Base-by-base conservation (phyloP, 345 rosid species). In the Corymbia maculata region DNA sequence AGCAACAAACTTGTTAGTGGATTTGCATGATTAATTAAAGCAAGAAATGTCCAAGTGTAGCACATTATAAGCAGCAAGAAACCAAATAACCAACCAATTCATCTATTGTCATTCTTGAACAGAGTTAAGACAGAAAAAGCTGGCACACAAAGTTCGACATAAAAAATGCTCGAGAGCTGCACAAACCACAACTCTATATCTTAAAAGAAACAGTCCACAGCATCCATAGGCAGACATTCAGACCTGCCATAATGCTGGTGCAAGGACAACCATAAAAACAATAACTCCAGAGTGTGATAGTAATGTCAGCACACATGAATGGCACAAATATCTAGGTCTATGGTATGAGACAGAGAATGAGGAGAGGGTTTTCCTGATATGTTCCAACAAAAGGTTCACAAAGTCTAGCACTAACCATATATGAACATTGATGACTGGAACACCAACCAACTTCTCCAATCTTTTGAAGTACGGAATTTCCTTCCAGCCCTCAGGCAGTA, bases 341-440 rank as follows among this genome's bases (percentile, higher is more conserved):
- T 12, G 3, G 49, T 17, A n/a, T 86, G 26, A 30, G 50, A 32
- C 4, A 57, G 51, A 61, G 49, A 59, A 59, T 26, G 24, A 36
- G 82, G 64, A 57, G 51, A 89, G 45, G 87, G 45, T 75, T 19
- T 50, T 51, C 49, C 49, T 11, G 14, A 32, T 21, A 4, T 30
- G 30, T 85, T 47, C 12, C 36, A 85, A 49, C 24, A 59, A 55
- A 64, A 15, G 53, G 6, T 88, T 84, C 32, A 87, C 49, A 6
- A 86, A 89, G 30, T 28, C 86, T 88, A 88, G 92, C 88, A 96
- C 99, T 93, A 86, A 97, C 99, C 99, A 96, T 93, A 97, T 95
- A 89, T 97, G 99, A 89, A 97, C 93, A n/a, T 97, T 97, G 87
- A 97, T 97, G 80, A 96, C 99, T 13, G 99, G 99, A 80, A 97